Evolutionary conservation across 768 basidiomycete genomes (phyloP), one percentile per base, ranked within the genome.

Genomic region (Paxillus involutus): DNA sequence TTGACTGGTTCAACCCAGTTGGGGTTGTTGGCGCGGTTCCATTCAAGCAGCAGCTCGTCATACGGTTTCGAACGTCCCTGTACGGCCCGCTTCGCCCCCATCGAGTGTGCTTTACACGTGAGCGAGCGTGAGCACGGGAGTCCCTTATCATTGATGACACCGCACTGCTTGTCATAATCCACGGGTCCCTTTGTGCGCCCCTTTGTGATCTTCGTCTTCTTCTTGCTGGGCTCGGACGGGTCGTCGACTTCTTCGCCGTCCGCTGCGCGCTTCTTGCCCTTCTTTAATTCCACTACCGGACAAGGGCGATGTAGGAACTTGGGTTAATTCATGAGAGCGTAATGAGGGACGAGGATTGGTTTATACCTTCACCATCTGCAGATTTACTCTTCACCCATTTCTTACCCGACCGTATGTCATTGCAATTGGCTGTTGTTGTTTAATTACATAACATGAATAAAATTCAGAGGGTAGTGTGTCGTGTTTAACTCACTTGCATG

Each of bases 71-170:
- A 89, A 4, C 96, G 91, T 33, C 92, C 92, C 57, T 82, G 80
- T 1, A 99, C 95, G 9, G 89, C 84, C 16, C 96, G 89, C 71
- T 99, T 99, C 11, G 93, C 90, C 13, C 93, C 93, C 88, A 99
- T 96, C 2, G 92, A 89, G 68, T 99, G 96, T 6, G 96, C 93
- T 72, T 99, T 99, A 77, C 96, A 99, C 0, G 96, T 98, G 36
- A 99, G 80, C 7, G 94, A 94, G 26, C 96, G 90, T 12, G 94
- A 93, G 67, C 96, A 99, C 0, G 92, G 94, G 7, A 93, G 75
- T 42, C 81, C 81, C 71, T 97, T 97, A 74, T 96, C 94, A 73
- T 96, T 98, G 69, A 97, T 96, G 36, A 98, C 96, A 47, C 96
- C 94, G 63, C 96, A 98, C 59, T 97, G 94, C 52, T 82, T 86